phyloP scores from a whole-genome alignment of 306 rosid species.

The Cucurbita moschata region DNA sequence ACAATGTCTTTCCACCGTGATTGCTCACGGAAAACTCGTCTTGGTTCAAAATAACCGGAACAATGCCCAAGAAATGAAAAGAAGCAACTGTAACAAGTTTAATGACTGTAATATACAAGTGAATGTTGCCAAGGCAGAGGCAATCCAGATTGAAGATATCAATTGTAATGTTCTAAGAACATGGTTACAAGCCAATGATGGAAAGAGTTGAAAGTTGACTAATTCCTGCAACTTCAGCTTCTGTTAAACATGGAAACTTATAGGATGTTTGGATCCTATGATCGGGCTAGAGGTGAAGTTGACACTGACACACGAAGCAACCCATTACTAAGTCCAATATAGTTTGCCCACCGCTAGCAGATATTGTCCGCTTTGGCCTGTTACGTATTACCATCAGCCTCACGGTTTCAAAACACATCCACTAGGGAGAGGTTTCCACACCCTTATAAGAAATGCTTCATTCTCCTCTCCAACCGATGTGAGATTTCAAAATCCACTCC shows the following conservation, averaged over 20 bases:
- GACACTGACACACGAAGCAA: slow-evolving; percentile 31
- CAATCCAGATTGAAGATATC: neutral
- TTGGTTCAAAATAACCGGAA: neutral
- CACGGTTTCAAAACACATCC: too few relatives aligned
- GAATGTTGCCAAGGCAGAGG: neutral
- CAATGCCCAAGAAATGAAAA: neutral
- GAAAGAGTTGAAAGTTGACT: neutral
- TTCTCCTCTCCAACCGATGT: too few relatives aligned
- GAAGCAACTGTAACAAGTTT: neutral
- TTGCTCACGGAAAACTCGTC: neutral
- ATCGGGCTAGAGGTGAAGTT: slow-evolving; percentile 24
- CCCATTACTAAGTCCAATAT: slow-evolving; percentile 43
- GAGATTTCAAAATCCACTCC: too few relatives aligned
- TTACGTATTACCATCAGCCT: too few relatives aligned
- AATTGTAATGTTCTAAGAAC: neutral
- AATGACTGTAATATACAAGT: neutral
- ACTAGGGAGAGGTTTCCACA: too few relatives aligned
- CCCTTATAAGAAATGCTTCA: too few relatives aligned
- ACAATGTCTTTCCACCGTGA: neutral
- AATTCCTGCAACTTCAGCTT: neutral
- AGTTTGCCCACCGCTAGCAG: slow-evolving; percentile 34
- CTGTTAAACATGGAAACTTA: neutral
- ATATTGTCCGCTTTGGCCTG: too few relatives aligned
- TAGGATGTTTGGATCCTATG: neutral
- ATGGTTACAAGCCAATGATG: neutral